Evolutionary conservation across 208 protist genomes (phyloP).

Genomic region (Dictyostelium gargantuum): DNA sequence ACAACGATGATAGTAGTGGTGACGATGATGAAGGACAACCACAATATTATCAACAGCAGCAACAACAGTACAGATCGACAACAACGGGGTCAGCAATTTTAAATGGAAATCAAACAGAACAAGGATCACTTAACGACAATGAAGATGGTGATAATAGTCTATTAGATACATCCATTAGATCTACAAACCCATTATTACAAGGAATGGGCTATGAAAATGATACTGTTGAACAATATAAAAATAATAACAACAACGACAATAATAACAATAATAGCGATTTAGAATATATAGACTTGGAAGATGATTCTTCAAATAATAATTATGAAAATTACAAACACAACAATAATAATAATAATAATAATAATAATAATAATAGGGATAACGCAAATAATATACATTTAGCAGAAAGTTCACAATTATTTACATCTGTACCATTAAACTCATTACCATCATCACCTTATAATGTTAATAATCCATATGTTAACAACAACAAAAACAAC

Average conservation of each 20-base stretch:
- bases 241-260: too few species aligned
- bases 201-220: slow-evolving; percentile 29
- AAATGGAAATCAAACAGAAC: background rate
- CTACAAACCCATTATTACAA: slow-evolving; percentile 25
- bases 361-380: background rate
- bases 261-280: background rate
- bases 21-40: background rate
- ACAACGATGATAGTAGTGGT: background rate
- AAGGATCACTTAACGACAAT: background rate
- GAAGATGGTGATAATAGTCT: background rate
- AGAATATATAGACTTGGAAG: background rate
- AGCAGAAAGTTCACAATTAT: background rate
- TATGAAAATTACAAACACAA: background rate
- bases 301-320: background rate
- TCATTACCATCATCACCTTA: background rate
- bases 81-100: background rate
- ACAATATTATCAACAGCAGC: background rate
- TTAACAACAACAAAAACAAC: background rate
- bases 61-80: background rate
- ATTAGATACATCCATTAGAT: too few species aligned
- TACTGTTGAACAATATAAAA: background rate
- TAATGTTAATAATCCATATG: background rate
- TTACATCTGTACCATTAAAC: slow-evolving; percentile 8
- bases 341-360: background rate
- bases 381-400: background rate